Conservation (phyloP, 2,329 filamentous ascomycete genomes). For the Xylariales sp. region DNA sequence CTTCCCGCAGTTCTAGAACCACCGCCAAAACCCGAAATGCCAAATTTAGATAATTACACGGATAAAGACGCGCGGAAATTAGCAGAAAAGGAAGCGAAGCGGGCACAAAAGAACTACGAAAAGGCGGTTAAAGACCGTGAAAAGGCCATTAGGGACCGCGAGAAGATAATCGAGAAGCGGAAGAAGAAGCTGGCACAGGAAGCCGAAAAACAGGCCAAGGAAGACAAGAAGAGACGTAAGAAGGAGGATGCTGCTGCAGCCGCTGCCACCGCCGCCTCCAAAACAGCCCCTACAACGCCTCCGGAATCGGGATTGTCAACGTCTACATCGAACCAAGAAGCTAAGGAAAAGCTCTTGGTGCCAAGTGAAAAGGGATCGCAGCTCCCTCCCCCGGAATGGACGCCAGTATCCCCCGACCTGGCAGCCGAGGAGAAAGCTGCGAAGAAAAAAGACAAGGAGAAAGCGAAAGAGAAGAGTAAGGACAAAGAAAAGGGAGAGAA, state of each 20-base stretch:
- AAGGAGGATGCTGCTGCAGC: constrained; percentile 33
- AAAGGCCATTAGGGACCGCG: constrained; percentile 71
- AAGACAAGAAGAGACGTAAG: constrained; percentile 47
- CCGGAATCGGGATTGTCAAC: constrained; percentile 15
- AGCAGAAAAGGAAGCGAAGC: constrained; percentile 75
- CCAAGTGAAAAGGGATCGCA: not conserved
- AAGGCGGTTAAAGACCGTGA: constrained; percentile 74
- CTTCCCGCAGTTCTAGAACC: constrained; percentile 60
- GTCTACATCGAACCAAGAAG: constrained; percentile 6
- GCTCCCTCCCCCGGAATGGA: constrained; percentile 18
- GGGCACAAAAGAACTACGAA: constrained; percentile 72
- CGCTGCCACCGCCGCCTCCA: constrained; percentile 10
- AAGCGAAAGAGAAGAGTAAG: constrained; percentile 38
- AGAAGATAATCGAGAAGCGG: constrained; percentile 68
- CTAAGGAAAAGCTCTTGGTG: not conserved
- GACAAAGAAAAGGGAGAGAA: constrained; percentile 35
- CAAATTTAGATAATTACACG: constrained; percentile 68
- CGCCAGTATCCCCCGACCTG: constrained; percentile 21
- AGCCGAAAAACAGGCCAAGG: constrained; percentile 55
- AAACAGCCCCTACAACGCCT: not conserved
- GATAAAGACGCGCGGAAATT: constrained; percentile 75
- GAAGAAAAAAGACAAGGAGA: constrained; percentile 21
- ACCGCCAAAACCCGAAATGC: constrained; percentile 65
- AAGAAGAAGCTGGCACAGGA: constrained; percentile 59
- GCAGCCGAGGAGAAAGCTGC: not conserved